Percentiles rank a stretch among this genome's conserved stretches.
These are phyloP conservation scores for Leishmania martiniquensis DNA, from an alignment of 208 protist genomes.

Conservation along the genomic window DNA sequence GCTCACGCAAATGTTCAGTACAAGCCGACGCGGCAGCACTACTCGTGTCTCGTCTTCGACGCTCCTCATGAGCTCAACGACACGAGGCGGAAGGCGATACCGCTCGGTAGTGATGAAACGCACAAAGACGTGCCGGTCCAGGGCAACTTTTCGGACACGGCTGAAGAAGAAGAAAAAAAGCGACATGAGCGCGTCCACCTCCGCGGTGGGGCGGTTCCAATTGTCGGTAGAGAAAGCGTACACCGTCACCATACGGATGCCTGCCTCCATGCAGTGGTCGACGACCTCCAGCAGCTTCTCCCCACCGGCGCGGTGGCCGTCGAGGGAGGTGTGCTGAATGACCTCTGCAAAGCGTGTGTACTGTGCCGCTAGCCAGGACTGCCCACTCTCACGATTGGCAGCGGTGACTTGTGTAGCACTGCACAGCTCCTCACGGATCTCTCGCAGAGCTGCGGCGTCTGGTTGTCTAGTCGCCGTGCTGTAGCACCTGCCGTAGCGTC, in stretches of 20 bases:
- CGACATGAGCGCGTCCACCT: constrained; percentile 84
- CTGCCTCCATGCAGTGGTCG: constrained; percentile 55
- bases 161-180: constrained; percentile 88
- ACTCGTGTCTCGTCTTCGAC: constrained; percentile 71
- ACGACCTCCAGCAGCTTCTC: constrained; percentile 87
- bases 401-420: not conserved
- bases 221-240: constrained; percentile 94
- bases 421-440: constrained; percentile 25
- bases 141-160: constrained; percentile 51
- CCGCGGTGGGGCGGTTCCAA: constrained; percentile 69
- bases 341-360: constrained; percentile 39
- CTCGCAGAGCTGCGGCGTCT: constrained; percentile 16
- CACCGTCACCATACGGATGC: constrained; percentile 82
- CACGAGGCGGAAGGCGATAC: constrained; percentile 46
- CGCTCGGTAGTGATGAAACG: constrained; percentile 82
- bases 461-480: constrained; percentile 3
- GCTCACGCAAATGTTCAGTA: constrained; percentile 89
- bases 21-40: constrained; percentile 52
- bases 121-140: constrained; percentile 79
- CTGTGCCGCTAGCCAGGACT: constrained; percentile 18
- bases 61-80: constrained; percentile 63
- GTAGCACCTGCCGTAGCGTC: constrained; percentile 60
- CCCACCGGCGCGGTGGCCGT: constrained; percentile 80
- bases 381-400: too few relatives aligned
- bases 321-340: constrained; percentile 61